phyloP scores from a whole-genome alignment of 768 basidiomycete genomes.

The Tephrocybe sp. region DNA sequence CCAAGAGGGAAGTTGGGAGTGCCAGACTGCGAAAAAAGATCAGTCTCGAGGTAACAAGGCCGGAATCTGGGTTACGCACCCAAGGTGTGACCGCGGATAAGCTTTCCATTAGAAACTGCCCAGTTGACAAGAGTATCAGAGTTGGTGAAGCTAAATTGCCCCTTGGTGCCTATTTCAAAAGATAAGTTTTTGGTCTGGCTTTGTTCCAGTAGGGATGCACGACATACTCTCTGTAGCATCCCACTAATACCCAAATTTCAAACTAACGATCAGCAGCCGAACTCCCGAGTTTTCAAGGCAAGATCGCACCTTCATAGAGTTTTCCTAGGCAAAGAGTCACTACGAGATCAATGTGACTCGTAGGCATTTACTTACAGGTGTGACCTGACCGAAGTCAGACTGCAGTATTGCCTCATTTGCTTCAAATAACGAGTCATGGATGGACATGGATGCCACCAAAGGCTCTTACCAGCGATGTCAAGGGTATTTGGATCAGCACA shows the following conservation, averaged over 20 bases:
- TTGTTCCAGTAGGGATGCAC: neutral
- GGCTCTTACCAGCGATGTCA: conserved; percentile 27
- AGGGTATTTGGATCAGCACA: conserved; percentile 30
- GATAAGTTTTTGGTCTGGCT: neutral
- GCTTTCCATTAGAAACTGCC: conserved; percentile 39
- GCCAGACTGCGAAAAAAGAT: conserved; percentile 25
- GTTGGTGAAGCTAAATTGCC: conserved; percentile 29
- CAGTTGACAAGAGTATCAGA: conserved; percentile 41
- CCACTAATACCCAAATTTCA: conserved; percentile 24
- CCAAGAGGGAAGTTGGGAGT: conserved; percentile 43
- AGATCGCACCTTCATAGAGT: conserved; percentile 35
- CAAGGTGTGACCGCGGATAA: conserved; percentile 42
- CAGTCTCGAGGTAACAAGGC: neutral
- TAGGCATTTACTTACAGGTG: conserved; percentile 24
- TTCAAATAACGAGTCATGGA: no score
- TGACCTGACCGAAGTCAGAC: conserved; percentile 38
- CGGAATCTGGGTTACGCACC: conserved; percentile 17
- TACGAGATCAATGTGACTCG: neutral
- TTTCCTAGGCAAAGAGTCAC: conserved; percentile 23
- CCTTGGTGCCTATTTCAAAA: conserved; percentile 21
- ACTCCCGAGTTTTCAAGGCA: no score
- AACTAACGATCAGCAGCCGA: neutral
- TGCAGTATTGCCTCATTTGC: conserved; percentile 32
- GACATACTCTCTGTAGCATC: conserved; percentile 35
- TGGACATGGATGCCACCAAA: no score